Base-by-base conservation (phyloP, 169 alveolate genomes). In the Eimeria praecox region DNA sequence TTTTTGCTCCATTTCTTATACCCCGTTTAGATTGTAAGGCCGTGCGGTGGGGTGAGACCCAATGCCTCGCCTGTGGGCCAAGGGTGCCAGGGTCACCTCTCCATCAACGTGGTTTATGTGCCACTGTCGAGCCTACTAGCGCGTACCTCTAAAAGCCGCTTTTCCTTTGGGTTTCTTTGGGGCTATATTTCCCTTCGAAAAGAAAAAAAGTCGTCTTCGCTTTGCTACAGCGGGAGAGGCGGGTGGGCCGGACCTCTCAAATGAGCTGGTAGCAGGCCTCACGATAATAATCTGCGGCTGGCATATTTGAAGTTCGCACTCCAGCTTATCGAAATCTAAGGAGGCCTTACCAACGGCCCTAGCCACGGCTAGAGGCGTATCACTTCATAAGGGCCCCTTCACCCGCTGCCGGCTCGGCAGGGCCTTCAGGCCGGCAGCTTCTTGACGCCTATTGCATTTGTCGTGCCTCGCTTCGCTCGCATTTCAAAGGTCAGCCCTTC, bases 41-140 rank as follows among this genome's bases (percentile, higher is more conserved):
- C 66, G 46, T 78, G 18, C n/a, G 69, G 54, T 46, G 66, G 77
- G 80, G 42, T 62, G 93, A 62, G 93, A 64, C 93, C 93, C 59
- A 35, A 59, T 86, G 78, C 82, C 93, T 54, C 42, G 64, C 80
- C 54, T 64, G 46, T 78, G 88, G 62, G 66, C 40, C 64, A 38
- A 86, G 78, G 93, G 93, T 86, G 93, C 93, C 93, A 86, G 93
- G 93, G 93, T 86, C 93, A 86, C 93, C 93, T 59, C 93, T 38
- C 77, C 52, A 30, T 30, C 66, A 54, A 42, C 80, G 62, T 62
- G 80, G 66, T 59, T 38, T 35, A 86, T 86, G 78, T 86, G 93
- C 93, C 59, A 30, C 82, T 86, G 14, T 59, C 40, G 40, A 62
- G 93, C 82, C 5, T 86, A 35, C 42, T 59, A 62, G 82, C 82